These are phyloP conservation scores for Agrostemma githago DNA, from an alignment of 148 eudicot genomes.

Conservation along the genomic window DNA sequence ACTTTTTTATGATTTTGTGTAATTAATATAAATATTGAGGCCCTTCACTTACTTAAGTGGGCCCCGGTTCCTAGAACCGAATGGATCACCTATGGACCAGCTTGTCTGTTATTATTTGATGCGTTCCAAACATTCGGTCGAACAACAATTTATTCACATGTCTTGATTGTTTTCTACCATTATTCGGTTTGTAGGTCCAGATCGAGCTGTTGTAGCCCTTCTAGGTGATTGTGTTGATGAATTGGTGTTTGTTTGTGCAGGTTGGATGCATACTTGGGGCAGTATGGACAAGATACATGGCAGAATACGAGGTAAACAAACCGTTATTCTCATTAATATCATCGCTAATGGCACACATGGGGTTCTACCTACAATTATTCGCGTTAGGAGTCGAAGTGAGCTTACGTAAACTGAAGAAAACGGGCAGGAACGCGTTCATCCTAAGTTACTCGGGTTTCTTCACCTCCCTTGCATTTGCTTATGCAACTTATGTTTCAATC, in stretches of 20 bases:
- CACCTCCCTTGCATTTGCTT: neutral
- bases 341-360: neutral
- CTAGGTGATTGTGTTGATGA: too few species aligned
- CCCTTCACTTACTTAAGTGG: too few species aligned
- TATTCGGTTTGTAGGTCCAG: too few species aligned
- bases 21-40: too few species aligned
- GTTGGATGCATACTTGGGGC: neutral
- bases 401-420: neutral
- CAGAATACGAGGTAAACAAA: neutral
- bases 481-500: neutral
- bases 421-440: conserved; percentile 8
- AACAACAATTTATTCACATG: too few species aligned
- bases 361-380: conserved; percentile 14
- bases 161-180: too few species aligned
- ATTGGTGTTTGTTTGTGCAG: neutral
- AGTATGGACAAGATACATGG: neutral
- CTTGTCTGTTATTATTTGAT: too few species aligned
- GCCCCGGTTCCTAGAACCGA: too few species aligned
- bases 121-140: too few species aligned
- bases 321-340: neutral
- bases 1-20: too few species aligned
- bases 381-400: conserved; percentile 11
- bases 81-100: too few species aligned
- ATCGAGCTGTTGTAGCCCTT: too few species aligned
- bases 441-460: conserved; percentile 1